Evolutionary conservation across 768 basidiomycete species (phyloP).

Genomic region (Rhodotorula graminis): DNA sequence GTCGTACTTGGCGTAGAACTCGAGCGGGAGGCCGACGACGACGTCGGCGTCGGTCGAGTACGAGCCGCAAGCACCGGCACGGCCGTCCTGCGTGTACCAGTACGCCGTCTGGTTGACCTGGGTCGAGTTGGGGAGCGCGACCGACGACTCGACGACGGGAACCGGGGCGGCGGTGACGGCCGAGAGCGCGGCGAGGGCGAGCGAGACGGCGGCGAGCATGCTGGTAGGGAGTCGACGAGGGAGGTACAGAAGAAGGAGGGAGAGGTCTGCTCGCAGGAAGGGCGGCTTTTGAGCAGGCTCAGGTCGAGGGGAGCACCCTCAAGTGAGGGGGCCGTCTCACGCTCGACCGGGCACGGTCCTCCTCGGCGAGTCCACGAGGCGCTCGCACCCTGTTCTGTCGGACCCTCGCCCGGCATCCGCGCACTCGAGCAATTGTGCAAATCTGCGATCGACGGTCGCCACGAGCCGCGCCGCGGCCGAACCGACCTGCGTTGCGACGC

Average conservation of each 20-base stretch:
- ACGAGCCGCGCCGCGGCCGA: no score
- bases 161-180: slow-evolving; percentile 43
- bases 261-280: neutral
- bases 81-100: slow-evolving; percentile 53
- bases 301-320: neutral
- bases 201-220: slow-evolving; percentile 6
- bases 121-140: slow-evolving; percentile 30
- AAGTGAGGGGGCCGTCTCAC: no score
- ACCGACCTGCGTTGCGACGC: no score
- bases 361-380: no score
- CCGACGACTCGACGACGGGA: slow-evolving; percentile 41
- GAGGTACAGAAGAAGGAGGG: neutral
- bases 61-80: slow-evolving; percentile 73
- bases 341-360: no score
- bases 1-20: slow-evolving; percentile 51
- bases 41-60: slow-evolving; percentile 52
- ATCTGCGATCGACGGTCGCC: neutral
- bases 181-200: slow-evolving; percentile 3
- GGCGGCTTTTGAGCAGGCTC: neutral
- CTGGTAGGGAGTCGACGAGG: neutral
- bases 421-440: no score
- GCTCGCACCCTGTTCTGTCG: no score
- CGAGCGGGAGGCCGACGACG: slow-evolving; percentile 53
- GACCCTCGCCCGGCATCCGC: no score
- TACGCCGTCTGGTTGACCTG: slow-evolving; percentile 18